Evolutionary conservation across 2,329 filamentous ascomycete species (phyloP).

Genomic region (Aspergillus pseudonomiae): DNA sequence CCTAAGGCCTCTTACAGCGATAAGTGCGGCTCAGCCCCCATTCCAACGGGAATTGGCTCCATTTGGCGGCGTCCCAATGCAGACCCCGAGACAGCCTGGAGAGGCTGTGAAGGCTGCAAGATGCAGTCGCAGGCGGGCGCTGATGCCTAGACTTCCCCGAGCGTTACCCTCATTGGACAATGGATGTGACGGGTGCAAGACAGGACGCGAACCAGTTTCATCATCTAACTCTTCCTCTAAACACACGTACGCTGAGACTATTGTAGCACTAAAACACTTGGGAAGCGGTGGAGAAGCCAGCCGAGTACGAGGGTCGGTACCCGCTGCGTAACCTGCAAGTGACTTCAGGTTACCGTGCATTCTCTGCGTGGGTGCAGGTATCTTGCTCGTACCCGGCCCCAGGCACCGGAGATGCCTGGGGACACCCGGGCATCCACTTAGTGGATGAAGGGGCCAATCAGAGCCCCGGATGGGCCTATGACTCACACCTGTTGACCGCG

Average conservation of each 20-base stretch:
- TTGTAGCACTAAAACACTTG: not conserved
- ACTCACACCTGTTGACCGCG: conserved; percentile 41
- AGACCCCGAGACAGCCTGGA: conserved; percentile 15
- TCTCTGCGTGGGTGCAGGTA: conserved; percentile 1
- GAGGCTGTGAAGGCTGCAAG: conserved; percentile 6
- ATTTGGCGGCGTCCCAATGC: conserved; percentile 13
- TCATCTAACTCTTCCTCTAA: not conserved
- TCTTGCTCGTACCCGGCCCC: conserved; percentile 4
- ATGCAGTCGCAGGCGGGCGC: not conserved
- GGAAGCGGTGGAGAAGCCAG: conserved; percentile 5
- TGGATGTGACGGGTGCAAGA: conserved; percentile 7
- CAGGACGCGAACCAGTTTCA: conserved; percentile 13
- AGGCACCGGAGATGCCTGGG: conserved; percentile 18
- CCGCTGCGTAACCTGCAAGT: conserved; percentile 1
- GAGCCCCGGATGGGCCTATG: conserved; percentile 22
- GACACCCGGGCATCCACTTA: conserved; percentile 11
- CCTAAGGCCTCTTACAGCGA: not conserved
- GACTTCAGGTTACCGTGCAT: not conserved
- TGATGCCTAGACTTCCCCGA: not conserved
- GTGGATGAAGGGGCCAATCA: conserved; percentile 30
- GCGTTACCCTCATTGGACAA: conserved; percentile 16
- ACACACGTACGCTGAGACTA: not conserved
- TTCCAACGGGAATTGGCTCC: not conserved
- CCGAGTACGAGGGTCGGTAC: conserved; percentile 14
- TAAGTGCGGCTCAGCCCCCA: conserved; percentile 11